Evolutionary conservation across 148 eudicot species (phyloP).

Genomic region (Pharnaceum exiguum): DNA sequence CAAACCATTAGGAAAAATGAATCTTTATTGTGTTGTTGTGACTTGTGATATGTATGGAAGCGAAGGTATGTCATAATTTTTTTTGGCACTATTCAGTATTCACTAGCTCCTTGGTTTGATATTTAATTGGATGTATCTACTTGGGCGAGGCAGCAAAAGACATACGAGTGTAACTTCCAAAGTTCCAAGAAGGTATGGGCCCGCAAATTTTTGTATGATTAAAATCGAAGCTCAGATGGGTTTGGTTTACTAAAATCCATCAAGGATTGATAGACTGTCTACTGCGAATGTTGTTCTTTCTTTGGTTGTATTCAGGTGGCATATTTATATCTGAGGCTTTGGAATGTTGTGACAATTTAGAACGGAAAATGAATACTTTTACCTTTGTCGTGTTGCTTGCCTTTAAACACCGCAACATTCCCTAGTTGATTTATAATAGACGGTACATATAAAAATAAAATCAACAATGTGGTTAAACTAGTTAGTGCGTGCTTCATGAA

Average conservation of each 20-base stretch:
- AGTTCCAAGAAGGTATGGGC: conserved; percentile 4
- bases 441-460: not conserved
- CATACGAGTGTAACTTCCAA: conserved; percentile 21
- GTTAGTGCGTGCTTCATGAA: not conserved
- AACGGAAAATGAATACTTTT: conserved; percentile 5
- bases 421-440: conserved; percentile 10
- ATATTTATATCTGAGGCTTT: conserved; percentile 15
- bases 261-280: conserved; percentile 5
- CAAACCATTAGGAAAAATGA: too few species aligned
- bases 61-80: conserved; percentile 15
- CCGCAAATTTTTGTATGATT: conserved; percentile 12
- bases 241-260: conserved; percentile 21
- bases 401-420: conserved; percentile 26
- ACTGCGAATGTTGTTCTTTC: conserved; percentile 12
- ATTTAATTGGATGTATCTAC: conserved; percentile 21
- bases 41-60: conserved; percentile 10
- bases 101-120: conserved; percentile 3
- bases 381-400: conserved; percentile 21
- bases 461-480: not conserved
- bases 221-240: conserved; percentile 5
- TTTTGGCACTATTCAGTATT: conserved; percentile 10
- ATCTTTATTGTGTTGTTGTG: conserved; percentile 17
- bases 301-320: conserved; percentile 6
- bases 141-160: conserved; percentile 20
- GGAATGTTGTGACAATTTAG: conserved; percentile 17